Base-by-base conservation (phyloP, 352 stramenopile genomes). In the Phytophthora crassamura region DNA sequence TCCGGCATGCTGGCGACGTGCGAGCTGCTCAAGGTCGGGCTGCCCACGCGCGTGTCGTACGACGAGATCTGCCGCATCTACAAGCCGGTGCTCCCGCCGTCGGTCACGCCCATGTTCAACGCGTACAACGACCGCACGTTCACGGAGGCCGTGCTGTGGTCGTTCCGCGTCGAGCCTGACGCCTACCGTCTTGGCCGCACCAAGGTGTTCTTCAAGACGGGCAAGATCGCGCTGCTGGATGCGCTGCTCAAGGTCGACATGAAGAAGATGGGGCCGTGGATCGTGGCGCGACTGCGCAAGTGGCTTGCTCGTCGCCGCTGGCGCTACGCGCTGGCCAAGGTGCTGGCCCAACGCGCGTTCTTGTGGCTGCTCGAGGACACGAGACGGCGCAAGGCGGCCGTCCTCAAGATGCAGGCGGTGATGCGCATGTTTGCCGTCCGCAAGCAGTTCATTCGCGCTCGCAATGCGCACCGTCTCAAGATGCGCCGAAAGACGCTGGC, bases 181-280 rank as follows among this genome's bases (percentile, higher is more conserved):
- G 85, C 86, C 15, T 97, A 97, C 71, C 86, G 85, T 46, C 79
- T 97, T 7, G 91, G 91, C 67, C 82, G 84, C 32, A 97, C 91
- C 10, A 93, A 93, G 67, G 88, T 97, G 20, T 97, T 97, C 72
- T 97, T 97, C 74, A 95, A 94, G 77, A 95, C 90, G 14, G 91
- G 91, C 61, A 95, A 96, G 69, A 97, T 97, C 59, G 87, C 90
- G 40, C 74, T 93, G 6, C 67, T 97, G 5, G 86, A 97, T 52
- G 88, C 88, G 6, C 73, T 97, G 14, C 72, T 97, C 30, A 93
- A 93, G 78, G 80, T 94, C 14, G 84, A 94, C 59, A 94, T 94
- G 88, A 92, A 93, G 75, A 94, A 94, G 69, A 94, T 94, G 84
- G 87, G 87, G 12, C 82, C 84, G 25, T 94, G 87, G 85, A 94